These are phyloP conservation scores for Carex cristatella DNA, from an alignment of 176 grass and related monocot genomes.

Conservation along the genomic window DNA sequence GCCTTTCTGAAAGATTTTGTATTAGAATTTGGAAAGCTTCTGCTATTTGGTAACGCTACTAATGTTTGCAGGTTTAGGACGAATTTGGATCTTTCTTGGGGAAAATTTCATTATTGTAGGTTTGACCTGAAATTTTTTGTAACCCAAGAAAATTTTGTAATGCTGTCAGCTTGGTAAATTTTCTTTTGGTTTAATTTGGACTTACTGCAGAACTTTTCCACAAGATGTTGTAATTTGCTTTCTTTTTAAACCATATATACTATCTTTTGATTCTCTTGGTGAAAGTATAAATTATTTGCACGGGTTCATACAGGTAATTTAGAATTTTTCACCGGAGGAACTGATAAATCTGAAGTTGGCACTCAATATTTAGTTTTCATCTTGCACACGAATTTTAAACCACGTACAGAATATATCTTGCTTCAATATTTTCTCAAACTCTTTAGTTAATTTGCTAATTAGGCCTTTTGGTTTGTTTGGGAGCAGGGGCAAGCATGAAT, in stretches of 20 bases:
- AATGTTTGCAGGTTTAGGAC: neutral
- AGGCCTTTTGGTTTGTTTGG: neutral
- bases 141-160: neutral
- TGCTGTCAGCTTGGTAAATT: neutral
- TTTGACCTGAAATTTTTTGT: conserved; percentile 1
- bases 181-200: neutral
- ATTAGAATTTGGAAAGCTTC: neutral
- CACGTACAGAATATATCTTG: neutral
- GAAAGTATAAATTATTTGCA: neutral
- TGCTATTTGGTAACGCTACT: neutral
- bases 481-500: conserved; percentile 82
- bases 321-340: neutral
- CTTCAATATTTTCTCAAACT: neutral
- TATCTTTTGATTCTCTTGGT: neutral
- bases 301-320: neutral
- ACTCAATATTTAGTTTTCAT: neutral
- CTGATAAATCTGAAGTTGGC: neutral
- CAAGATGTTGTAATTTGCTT: neutral
- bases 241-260: neutral
- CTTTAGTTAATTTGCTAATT: conserved; percentile 1
- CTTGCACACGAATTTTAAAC: neutral
- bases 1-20: neutral
- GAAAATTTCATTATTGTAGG: neutral
- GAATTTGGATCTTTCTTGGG: neutral
- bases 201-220: neutral